Evolutionary conservation across 1,284 basidiomycete species (phyloP).

Genomic region (Ceratobasidium sp.): DNA sequence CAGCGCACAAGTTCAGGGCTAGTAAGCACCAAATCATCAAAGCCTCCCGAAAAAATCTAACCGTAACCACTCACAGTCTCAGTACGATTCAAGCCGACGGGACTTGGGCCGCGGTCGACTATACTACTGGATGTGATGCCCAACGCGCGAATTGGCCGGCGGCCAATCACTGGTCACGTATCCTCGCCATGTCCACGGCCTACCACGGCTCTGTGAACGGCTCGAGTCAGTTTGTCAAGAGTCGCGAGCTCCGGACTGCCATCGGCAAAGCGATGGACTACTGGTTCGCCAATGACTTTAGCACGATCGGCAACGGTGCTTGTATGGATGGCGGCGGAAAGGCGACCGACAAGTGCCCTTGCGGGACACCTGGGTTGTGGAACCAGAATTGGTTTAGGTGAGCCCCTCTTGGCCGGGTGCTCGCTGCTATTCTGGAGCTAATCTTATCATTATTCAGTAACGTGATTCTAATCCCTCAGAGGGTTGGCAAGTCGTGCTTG

Average conservation of each 20-base stretch:
- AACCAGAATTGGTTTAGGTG: no score
- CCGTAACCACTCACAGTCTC: no score
- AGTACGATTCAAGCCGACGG: background rate
- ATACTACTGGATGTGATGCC: conserved; percentile 69
- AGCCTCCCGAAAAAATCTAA: no score
- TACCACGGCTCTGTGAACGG: conserved; percentile 66
- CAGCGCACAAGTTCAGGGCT: background rate
- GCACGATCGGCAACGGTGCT: conserved; percentile 55
- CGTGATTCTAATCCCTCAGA: conserved; percentile 21
- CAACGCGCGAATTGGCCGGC: conserved; percentile 77
- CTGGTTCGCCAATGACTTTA: conserved; percentile 74
- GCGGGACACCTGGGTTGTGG: conserved; percentile 69
- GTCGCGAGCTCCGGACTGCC: conserved; percentile 58
- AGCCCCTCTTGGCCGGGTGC: no score
- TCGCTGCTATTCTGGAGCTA: no score
- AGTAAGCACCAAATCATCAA: background rate
- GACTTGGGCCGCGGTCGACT: conserved; percentile 63
- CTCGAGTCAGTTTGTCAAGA: conserved; percentile 57
- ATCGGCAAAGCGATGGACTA: conserved; percentile 69
- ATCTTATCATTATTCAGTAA: no score
- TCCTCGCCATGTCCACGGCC: conserved; percentile 67
- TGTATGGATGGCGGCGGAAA: conserved; percentile 69
- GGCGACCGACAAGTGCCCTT: conserved; percentile 61
- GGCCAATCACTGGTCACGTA: conserved; percentile 68
- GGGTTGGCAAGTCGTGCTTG: conserved; percentile 14